Conservation (phyloP, 2,329 filamentous ascomycete genomes). For the Pseudogymnoascus sp. region DNA sequence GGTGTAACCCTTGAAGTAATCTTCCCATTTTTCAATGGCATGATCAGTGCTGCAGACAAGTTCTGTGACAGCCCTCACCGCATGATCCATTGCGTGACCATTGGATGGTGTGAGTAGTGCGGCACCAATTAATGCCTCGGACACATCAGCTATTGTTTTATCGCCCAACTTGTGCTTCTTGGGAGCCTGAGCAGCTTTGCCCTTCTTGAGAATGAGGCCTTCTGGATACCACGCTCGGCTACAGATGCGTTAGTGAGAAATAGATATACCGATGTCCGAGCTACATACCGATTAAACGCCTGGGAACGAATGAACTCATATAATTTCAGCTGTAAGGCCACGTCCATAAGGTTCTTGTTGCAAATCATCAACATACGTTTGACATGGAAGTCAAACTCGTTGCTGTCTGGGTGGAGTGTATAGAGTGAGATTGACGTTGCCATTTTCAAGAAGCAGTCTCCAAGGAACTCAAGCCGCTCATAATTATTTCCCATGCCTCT, state of each 20-base stretch:
- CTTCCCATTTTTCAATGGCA: constrained; percentile 58
- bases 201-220: constrained; percentile 64
- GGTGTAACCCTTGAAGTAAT: constrained; percentile 66
- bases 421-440: constrained; percentile 85
- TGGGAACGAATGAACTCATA: constrained; percentile 77
- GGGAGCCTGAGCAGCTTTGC: constrained; percentile 55
- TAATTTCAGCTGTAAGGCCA: constrained; percentile 56
- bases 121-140: constrained; percentile 88
- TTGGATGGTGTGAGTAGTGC: constrained; percentile 51
- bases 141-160: constrained; percentile 91
- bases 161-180: constrained; percentile 65
- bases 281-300: constrained; percentile 62
- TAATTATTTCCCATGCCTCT: constrained; percentile 91
- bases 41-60: constrained; percentile 68
- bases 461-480: constrained; percentile 86
- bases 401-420: constrained; percentile 65
- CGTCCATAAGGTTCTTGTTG: constrained; percentile 82
- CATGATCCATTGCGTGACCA: constrained; percentile 45
- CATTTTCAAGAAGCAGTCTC: constrained; percentile 93
- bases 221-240: constrained; percentile 83
- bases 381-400: constrained; percentile 84
- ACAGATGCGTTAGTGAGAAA: not conserved
- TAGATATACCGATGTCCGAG: not conserved
- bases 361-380: constrained; percentile 85
- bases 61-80: constrained; percentile 57